Base-by-base conservation (phyloP, 2,329 filamentous ascomycete species). In the Dothideomycetes sp. region DNA sequence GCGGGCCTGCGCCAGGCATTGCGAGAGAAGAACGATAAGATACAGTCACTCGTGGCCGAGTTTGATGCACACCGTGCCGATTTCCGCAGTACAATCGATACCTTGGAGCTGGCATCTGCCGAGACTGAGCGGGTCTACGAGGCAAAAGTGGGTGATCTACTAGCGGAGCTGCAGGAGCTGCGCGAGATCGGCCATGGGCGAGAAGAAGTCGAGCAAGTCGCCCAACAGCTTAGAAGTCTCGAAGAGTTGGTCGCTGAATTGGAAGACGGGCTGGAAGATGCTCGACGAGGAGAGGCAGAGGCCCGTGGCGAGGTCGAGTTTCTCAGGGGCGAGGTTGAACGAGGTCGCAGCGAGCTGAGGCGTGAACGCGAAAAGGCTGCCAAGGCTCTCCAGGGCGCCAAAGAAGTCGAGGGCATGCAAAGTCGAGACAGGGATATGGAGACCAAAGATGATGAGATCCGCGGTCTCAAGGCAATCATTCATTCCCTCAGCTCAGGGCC, bases 111-210 rank as follows among this genome's bases (percentile, higher is more conserved):
- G 66, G 93, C 91, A 2, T 94, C 87, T 55, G 84, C 87, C 0
- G 91, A 98, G 64, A 98, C 91, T 0, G 84, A 95, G 62, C 75
- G 89, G 18, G 89, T 98, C 11, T 98, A 98, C 57, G 91, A 98
- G 58, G 83, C 86, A 60, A 84, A 85, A 62, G 84, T 96, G 45
- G 82, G 88, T 52, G 84, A 87, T 52, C 64, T 98, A 31, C 75
- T 91, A 62, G 75, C 80, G 43, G 88, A 96, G 52, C 72, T 94
- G 19, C 76, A 81, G 38, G 49, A 54, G 18, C 84, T 98, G 27
- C 48, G 54, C 31, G 87, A 94, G 43, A 66, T 91, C 3, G 82
- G 89, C 49, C 82, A 87, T 32, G 75, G 84, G 33, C 83, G 81
- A 31, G 79, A 93, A 43, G 91, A 98, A 56, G 87, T 98, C 5